Base-by-base conservation (phyloP, 2,329 filamentous ascomycete genomes). In the Aplosporella prunicola region DNA sequence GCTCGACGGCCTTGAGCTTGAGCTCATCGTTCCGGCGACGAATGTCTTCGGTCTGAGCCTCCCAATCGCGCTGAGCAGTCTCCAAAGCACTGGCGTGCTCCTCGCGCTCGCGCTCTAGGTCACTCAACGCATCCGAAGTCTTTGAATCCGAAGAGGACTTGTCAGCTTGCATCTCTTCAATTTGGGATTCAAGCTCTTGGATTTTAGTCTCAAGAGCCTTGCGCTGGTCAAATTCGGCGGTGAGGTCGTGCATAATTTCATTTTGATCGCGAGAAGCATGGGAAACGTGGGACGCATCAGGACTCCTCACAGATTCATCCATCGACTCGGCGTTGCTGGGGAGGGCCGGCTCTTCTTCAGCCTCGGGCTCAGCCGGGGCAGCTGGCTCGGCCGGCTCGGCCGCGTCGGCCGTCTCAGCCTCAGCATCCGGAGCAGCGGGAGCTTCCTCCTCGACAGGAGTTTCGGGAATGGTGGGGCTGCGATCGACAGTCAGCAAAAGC, bases 1-100 rank as follows among this genome's bases (percentile, higher is more conserved):
- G 38, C 27, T 40, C 38, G 10, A 40, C 38, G 11, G 38, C 38
- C 26, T 40, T 40, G 38, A 40, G 24, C 32, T 35, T 31, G 11
- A 40, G 32, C 9, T 40, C 38, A 5, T 40, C 38, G 15, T 40
- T 40, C 9, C 23, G 20, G 6, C 32, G 32, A 7, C 32, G 32
- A 18, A 40, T 40, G 13, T 40, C 38, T 15, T 35, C 32, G 5
- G 38, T 40, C 32, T 40, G 26, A 9, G 32, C 11, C n/a, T 40
- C 32, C 18, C 26, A 35, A 20, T 6, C 17, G 16, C 32, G 26
- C 16, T 22, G 15, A n/a, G 38, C 38, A 20, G 38, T 32, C 9
- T 27, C 26, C 15, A 40, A 22, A 4, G 32, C 32, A 13, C 26
- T 31, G 16, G 24, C 28, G 17, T 40, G 38, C 15, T 35, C 38